phyloP scores from a whole-genome alignment of 1,139 yeast genomes.

The Debaryomyces robertsiae region DNA sequence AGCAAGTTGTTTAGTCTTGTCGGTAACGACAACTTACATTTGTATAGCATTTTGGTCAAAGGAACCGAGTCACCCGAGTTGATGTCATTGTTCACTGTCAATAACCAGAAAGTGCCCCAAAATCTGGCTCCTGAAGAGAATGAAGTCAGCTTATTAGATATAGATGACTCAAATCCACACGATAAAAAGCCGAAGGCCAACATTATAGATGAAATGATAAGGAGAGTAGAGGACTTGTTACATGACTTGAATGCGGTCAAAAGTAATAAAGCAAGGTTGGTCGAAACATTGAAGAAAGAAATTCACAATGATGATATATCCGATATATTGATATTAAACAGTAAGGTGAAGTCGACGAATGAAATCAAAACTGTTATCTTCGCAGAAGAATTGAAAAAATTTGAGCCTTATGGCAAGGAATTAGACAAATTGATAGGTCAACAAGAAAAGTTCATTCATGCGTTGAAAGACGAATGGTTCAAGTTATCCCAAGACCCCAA shows the following conservation, averaged over 20 bases:
- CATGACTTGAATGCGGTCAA: conserved; percentile 49
- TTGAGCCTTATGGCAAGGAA: conserved; percentile 66
- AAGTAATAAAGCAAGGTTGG: conserved; percentile 61
- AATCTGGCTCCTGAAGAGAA: conserved; percentile 21
- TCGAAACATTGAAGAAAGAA: conserved; percentile 66
- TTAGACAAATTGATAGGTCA: conserved; percentile 67
- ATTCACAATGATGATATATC: conserved; percentile 88
- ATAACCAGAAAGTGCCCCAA: conserved; percentile 6
- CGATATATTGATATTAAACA: conserved; percentile 69
- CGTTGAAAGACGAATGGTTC: conserved; percentile 61
- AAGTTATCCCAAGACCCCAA: conserved; percentile 50
- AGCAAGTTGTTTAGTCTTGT: conserved; percentile 48
- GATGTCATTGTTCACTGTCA: conserved; percentile 27
- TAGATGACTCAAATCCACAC: conserved; percentile 48
- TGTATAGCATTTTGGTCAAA: conserved; percentile 33
- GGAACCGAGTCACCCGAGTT: conserved; percentile 40
- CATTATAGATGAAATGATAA: conserved; percentile 38
- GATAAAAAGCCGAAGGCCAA: conserved; percentile 22
- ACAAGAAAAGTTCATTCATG: conserved; percentile 59
- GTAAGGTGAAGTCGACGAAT: conserved; percentile 54
- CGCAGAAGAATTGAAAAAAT: conserved; percentile 75
- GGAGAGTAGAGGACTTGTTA: conserved; percentile 48
- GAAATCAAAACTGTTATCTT: conserved; percentile 65
- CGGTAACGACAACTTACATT: conserved; percentile 25
- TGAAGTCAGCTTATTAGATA: conserved; percentile 58